A percentile compares a stretch with the other conserved stretches of the same genome.
phyloP scores from a whole-genome alignment of 2,329 filamentous ascomycete genomes.

The Pestalotiopsis sp. region DNA sequence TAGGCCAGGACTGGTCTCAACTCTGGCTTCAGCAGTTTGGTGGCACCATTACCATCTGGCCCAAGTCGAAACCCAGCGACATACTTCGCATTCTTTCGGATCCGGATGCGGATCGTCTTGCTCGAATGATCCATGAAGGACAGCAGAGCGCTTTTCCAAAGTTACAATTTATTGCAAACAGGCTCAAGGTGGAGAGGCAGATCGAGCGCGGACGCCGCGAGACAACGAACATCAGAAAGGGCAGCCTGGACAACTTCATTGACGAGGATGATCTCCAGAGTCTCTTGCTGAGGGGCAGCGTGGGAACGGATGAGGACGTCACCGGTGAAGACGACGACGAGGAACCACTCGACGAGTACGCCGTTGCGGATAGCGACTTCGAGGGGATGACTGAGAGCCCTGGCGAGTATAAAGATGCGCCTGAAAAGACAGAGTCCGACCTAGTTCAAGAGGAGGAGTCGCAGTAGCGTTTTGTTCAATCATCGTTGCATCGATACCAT shows the following conservation, averaged over 20 bases:
- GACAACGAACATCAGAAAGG: slow-evolving; percentile 51
- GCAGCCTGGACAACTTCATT: slow-evolving; percentile 62
- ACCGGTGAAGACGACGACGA: slow-evolving; percentile 13
- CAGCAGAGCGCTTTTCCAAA: slow-evolving; percentile 90
- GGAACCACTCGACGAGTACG: slow-evolving; percentile 14
- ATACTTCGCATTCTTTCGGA: slow-evolving; percentile 87
- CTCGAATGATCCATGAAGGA: slow-evolving; percentile 87
- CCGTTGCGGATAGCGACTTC: slow-evolving; percentile 23
- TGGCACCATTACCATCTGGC: slow-evolving; percentile 96
- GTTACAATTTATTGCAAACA: slow-evolving; percentile 86
- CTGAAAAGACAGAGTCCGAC: slow-evolving; percentile 7
- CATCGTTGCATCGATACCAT: neutral
- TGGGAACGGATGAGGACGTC: slow-evolving; percentile 13
- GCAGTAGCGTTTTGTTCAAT: neutral
- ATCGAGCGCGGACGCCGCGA: slow-evolving; percentile 62
- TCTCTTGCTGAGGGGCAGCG: slow-evolving; percentile 38
- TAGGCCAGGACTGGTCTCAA: slow-evolving; percentile 96
- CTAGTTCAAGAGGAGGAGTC: neutral
- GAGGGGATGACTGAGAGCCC: slow-evolving; percentile 20
- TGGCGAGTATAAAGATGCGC: slow-evolving; percentile 20
- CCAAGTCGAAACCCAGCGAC: slow-evolving; percentile 76
- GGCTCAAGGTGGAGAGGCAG: slow-evolving; percentile 78
- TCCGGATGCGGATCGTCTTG: slow-evolving; percentile 73
- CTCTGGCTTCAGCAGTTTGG: slow-evolving; percentile 95
- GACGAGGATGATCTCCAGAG: slow-evolving; percentile 62